Percentiles rank a stretch among this genome's conserved stretches.
Evolutionary conservation across 805 yeast species (phyloP).

Genomic region (Candida montana): DNA sequence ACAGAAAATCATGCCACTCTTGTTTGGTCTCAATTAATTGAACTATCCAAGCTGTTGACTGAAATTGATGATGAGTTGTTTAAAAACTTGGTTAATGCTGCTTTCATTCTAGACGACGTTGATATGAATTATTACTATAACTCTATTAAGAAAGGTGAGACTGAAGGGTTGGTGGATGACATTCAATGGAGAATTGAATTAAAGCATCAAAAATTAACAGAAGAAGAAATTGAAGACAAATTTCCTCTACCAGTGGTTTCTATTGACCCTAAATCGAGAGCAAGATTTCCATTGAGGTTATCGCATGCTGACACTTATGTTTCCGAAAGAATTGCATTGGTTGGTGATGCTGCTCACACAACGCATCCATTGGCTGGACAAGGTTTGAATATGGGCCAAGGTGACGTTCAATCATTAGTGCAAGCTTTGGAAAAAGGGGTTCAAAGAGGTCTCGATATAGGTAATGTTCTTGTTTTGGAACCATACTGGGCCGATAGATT

Average conservation of each 20-base stretch:
- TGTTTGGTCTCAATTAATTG: slow-evolving; percentile 89
- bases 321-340: slow-evolving; percentile 79
- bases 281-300: slow-evolving; percentile 81
- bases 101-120: slow-evolving; percentile 67
- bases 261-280: slow-evolving; percentile 62
- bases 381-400: slow-evolving; percentile 96
- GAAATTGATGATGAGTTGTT: slow-evolving; percentile 58
- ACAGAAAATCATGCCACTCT: slow-evolving; percentile 84
- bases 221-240: slow-evolving; percentile 46
- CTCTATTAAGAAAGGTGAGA: slow-evolving; percentile 31
- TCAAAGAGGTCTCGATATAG: slow-evolving; percentile 82
- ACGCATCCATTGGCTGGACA: slow-evolving; percentile 98
- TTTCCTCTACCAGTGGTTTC: slow-evolving; percentile 64
- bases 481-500: slow-evolving; percentile 83
- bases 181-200: slow-evolving; percentile 62
- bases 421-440: slow-evolving; percentile 65
- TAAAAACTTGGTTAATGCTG: slow-evolving; percentile 75
- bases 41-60: slow-evolving; percentile 57
- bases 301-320: slow-evolving; percentile 90
- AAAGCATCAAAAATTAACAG: slow-evolving; percentile 30
- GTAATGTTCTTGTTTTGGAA: slow-evolving; percentile 73
- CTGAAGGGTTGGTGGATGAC: slow-evolving; percentile 53
- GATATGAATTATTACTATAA: slow-evolving; percentile 71
- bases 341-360: slow-evolving; percentile 98
- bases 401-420: slow-evolving; percentile 73